Evolutionary conservation across 371 early-diverging fungal species (phyloP), one percentile per base, ranked within the genome.

Genomic region (Circinella umbellata): DNA sequence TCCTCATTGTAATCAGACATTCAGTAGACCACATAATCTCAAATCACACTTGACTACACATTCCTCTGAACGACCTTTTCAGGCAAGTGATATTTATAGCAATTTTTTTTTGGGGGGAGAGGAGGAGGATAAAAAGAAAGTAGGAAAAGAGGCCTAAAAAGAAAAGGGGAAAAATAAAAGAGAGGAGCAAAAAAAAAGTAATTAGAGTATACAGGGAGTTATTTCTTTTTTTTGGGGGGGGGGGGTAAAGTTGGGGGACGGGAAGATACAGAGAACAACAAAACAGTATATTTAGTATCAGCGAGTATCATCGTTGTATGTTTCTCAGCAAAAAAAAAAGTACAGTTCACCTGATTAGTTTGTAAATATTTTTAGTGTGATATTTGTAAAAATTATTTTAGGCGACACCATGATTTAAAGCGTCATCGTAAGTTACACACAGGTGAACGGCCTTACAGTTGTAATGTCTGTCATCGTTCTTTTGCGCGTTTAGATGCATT

Each of bases 401-500:
- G 86, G 48, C 82, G 89, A 18, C 87, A 84, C 66, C 89, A 89
- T 68, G 89, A 89, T 72, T 71, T 89, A 64, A 89, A 89, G 76
- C 76, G 89, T 54, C 89, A 89, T 69, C 77, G 81, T 73, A 87
- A 88, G 66, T 73, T 86, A 49, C 90, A 90, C 63, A 87, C 88
- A 6, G 90, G 90, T 47, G 88, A 86, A 69, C 80, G 81, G 71
- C 90, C 90, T 0, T 86, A 85, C 69, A 74, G 77, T 13, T 90
- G 90, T 69, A 70, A 77, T 2, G 66, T 72, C 67, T 92, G 92
- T 69, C 75, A 78, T 7, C 75, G 90, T 51, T 77, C 86, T 17
- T 92, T 92, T 79, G 85, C 90, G 36, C 80, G 92, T 13, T 69
- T 89, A 39, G 91, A 92, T 70, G 92, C 91, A 14, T 74, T 92